Evolutionary conservation across 805 yeast species (phyloP).

Genomic region (Wickerhamiella bombiphila): DNA sequence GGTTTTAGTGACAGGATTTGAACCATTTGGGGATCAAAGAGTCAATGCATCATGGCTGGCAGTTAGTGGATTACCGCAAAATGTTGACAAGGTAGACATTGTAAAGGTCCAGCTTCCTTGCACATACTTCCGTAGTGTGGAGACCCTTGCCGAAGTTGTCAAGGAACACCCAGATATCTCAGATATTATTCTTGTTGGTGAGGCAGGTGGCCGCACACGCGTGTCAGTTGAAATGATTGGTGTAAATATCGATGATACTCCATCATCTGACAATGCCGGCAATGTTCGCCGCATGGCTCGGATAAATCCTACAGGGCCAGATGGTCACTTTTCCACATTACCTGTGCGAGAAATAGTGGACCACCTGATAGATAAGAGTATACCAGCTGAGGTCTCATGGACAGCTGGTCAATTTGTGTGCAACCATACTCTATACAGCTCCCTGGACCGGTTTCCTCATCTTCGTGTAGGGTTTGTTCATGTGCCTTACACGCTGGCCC

Average conservation of each 20-base stretch:
- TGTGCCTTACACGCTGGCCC: slow-evolving; percentile 10
- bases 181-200: slow-evolving; percentile 13
- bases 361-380: slow-evolving; percentile 1
- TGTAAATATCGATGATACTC: slow-evolving; percentile 12
- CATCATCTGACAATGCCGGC: slow-evolving; percentile 11
- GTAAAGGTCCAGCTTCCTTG: slow-evolving; percentile 8
- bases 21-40: slow-evolving; percentile 12
- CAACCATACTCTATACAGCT: slow-evolving; percentile 14
- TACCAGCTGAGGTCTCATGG: slow-evolving; percentile 11
- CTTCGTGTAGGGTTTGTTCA: slow-evolving; percentile 13
- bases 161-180: slow-evolving; percentile 7
- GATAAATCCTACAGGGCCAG: slow-evolving; percentile 8
- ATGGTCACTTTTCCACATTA: slow-evolving; percentile 11
- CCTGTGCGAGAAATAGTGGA: slow-evolving; percentile 6
- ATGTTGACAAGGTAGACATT: slow-evolving; percentile 2
- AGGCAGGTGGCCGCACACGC: slow-evolving; percentile 10
- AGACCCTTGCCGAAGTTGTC: slow-evolving; percentile 4
- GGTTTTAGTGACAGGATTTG: slow-evolving; percentile 13
- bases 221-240: slow-evolving; percentile 12
- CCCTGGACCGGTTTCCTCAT: slow-evolving; percentile 1
- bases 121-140: slow-evolving; percentile 8
- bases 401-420: slow-evolving; percentile 15
- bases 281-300: slow-evolving; percentile 1
- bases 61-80: slow-evolving; percentile 6
- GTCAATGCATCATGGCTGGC: slow-evolving; percentile 15